A percentile compares a stretch with the other conserved stretches of the same genome.
These are phyloP conservation scores for Mentha longifolia DNA, from an alignment of 257 asterid species.

Conservation along the genomic window DNA sequence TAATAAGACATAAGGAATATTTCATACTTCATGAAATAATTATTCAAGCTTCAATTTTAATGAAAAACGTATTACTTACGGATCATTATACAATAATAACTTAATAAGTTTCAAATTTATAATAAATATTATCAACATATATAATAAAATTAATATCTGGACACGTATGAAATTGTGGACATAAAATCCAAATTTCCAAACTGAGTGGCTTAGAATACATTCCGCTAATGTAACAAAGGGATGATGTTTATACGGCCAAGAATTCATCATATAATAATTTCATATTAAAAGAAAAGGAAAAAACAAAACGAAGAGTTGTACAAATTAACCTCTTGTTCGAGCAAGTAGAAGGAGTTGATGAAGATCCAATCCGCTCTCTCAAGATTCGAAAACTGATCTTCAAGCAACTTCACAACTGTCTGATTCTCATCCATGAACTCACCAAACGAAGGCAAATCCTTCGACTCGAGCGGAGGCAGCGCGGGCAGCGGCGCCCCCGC, in stretches of 20 bases:
- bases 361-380: constrained; percentile 51
- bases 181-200: not conserved
- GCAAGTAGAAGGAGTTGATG: constrained; percentile 46
- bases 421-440: constrained; percentile 9
- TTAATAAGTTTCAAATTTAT: no score
- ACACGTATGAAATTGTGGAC: not conserved
- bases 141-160: no score
- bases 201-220: not conserved
- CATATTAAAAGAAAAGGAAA: no score
- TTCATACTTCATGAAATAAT: no score
- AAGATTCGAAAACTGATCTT: constrained; percentile 39
- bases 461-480: constrained; percentile 38
- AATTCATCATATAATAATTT: not conserved
- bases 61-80: no score
- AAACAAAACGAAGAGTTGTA: no score
- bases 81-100: no score
- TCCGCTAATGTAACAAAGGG: not conserved
- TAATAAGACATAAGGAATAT: no score
- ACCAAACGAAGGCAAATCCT: constrained; percentile 48
- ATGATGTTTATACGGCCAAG: not conserved
- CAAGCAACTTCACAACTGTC: not conserved
- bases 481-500: constrained; percentile 37
- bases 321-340: constrained; percentile 42
- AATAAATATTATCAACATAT: no score
- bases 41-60: no score